Conservation (phyloP, 495 filamentous ascomycete genomes). For the Podospora tetraspora region DNA sequence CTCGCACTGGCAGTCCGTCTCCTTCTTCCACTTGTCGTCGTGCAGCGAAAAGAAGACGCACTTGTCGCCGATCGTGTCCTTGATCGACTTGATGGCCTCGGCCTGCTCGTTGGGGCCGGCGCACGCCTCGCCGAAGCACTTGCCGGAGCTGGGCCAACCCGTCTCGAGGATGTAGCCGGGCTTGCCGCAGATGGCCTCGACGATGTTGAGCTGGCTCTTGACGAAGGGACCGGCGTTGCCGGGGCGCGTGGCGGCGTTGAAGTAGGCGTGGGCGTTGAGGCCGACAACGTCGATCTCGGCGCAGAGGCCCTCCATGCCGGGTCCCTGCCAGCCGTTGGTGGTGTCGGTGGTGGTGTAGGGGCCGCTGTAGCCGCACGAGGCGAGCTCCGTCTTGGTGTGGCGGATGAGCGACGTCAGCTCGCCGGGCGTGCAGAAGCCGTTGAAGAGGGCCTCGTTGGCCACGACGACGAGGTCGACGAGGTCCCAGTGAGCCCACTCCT, state of each 20-base stretch:
- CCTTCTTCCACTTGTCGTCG: conserved; percentile 77
- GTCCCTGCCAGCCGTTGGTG: conserved; percentile 58
- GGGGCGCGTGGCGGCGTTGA: conserved; percentile 64
- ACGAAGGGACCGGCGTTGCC: conserved; percentile 69
- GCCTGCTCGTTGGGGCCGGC: conserved; percentile 63
- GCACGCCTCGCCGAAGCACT: conserved; percentile 63
- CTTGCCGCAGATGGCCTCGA: conserved; percentile 64
- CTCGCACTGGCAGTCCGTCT: conserved; percentile 69
- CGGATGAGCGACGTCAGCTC: conserved; percentile 66
- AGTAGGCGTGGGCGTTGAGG: conserved; percentile 89
- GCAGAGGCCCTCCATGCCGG: conserved; percentile 60
- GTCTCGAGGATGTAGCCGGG: conserved; percentile 75
- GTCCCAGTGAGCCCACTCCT: conserved; percentile 67
- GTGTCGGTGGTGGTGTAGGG: conserved; percentile 82
- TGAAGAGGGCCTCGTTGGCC: conserved; percentile 85
- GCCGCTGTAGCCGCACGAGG: conserved; percentile 69
- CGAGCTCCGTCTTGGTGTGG: conserved; percentile 47
- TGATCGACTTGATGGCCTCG: conserved; percentile 63
- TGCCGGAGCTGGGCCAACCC: conserved; percentile 76
- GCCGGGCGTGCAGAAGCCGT: conserved; percentile 53
- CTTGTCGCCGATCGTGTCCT: conserved; percentile 46
- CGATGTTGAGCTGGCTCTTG: conserved; percentile 55
- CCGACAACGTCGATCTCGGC: conserved; percentile 67
- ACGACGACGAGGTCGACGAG: conserved; percentile 74
- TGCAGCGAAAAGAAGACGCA: conserved; percentile 74